Percentiles rank a stretch among this genome's conserved stretches.
Conservation (phyloP, 768 basidiomycete genomes). For the Russula ochroleuca region DNA sequence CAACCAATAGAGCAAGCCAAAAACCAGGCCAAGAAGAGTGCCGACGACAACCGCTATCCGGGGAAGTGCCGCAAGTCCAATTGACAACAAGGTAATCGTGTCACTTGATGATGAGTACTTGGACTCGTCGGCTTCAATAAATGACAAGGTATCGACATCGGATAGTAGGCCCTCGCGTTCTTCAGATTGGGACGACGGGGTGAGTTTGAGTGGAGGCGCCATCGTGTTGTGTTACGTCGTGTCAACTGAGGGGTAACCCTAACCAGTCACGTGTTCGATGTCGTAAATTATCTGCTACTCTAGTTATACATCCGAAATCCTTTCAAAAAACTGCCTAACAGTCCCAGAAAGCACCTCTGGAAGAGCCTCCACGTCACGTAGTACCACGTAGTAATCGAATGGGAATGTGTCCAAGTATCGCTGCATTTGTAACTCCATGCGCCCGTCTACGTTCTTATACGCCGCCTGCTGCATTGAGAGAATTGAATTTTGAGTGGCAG, state of each 20-base stretch:
- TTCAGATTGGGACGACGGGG: not conserved
- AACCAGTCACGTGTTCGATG: not conserved
- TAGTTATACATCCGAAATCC: slow-evolving; percentile 58
- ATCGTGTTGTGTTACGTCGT: not conserved
- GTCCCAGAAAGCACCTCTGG: slow-evolving; percentile 87
- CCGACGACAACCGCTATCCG: not conserved
- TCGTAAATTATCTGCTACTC: too few species aligned
- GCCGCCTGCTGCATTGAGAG: slow-evolving; percentile 89
- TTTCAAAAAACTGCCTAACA: slow-evolving; percentile 88
- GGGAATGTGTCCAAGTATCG: slow-evolving; percentile 96
- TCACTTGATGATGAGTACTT: not conserved
- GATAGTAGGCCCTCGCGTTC: slow-evolving; percentile 30
- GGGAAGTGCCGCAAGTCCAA: slow-evolving; percentile 9
- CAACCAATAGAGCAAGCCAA: slow-evolving; percentile 7
- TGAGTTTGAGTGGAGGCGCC: not conserved
- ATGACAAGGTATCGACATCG: slow-evolving; percentile 1
- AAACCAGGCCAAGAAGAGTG: slow-evolving; percentile 14
- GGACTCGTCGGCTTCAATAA: not conserved
- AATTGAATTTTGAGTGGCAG: slow-evolving; percentile 63
- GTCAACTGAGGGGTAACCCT: too few species aligned
- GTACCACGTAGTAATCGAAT: slow-evolving; percentile 95
- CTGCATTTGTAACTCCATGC: slow-evolving; percentile 81
- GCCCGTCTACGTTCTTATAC: slow-evolving; percentile 74
- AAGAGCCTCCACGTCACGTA: slow-evolving; percentile 84
- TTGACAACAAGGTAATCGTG: slow-evolving; percentile 4